Base-by-base conservation (phyloP, 306 rosid genomes). In the Malus orientalis region DNA sequence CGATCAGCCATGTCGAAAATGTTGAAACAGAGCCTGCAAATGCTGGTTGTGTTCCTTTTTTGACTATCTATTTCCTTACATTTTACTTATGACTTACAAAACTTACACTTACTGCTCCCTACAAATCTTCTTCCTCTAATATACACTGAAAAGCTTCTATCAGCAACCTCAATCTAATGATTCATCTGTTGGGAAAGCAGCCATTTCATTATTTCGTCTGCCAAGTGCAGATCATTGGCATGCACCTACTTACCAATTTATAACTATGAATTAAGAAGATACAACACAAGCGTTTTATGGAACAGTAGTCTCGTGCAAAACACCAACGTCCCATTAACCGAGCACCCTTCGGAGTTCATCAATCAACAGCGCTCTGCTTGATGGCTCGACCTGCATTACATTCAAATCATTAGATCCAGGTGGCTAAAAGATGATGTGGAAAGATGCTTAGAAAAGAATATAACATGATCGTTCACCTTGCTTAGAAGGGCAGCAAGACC, bases 401-500 rank as follows among this genome's bases (percentile, higher is more conserved):
- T 79, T 60, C 62, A 86, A 79, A 76, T 57, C 27, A 78, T 72
- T 71, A 86, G 38, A 30, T 74, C 61, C 71, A 59, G 10, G 77
- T 76, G 80, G 29, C 78, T 47, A 71, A 49, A 44, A 59, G 36
- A 67, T n/a, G 19, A 64, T 36, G 81, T 25, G 68, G 70, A 77
- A 25, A 63, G 72, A 76, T 75, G 73, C 49, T 69, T 70, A 53
- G 57, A 3, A 76, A 73, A n/a, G 69, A 62, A 53, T 42, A 9
- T 27, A 45, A 59, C 22, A n/a, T 19, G 77, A 78, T 60, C 40
- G 54, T 36, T 84, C 86, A 95, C 99, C 93, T 92, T 90, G 97
- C 89, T 89, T 87, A 95, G 77, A 86, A 95, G 92, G 74, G 97
- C 86, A 61, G 97, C 89, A 79, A 95, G 91, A 79, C 97, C 97